Evolutionary conservation across 2,329 filamentous ascomycete genomes (phyloP), one percentile per base, ranked within the genome.

Genomic region (Tolypocladium tundrense): DNA sequence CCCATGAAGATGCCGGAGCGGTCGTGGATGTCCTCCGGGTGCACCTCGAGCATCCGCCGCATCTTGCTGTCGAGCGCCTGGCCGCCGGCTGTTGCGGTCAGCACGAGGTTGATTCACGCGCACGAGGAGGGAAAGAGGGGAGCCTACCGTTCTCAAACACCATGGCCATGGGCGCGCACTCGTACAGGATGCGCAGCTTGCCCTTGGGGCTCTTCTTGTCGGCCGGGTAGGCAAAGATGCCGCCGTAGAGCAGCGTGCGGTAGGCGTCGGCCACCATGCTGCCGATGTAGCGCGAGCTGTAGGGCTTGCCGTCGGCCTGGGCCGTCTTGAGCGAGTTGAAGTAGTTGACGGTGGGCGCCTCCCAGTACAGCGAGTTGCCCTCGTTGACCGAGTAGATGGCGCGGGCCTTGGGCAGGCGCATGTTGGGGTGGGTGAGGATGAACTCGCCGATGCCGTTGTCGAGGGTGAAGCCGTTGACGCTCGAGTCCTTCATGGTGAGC

Each of bases 191-290:
- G 64, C 94, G 84, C 65, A 99, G 83, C 81, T 99, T 99, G 66
- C 94, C 94, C 85, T 97, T 99, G 63, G 92, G 91, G 70, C 88
- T 96, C 86, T 99, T 97, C 80, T 92, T 95, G 71, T 99, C 94
- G 16, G 93, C 90, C 0, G 94, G 94, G 72, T 99, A 99, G 51
- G 94, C 94, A 73, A 99, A 99, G 70, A 99, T 89, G 64, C 94
- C 94, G 60, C 94, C 94, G 72, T 99, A 99, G 59, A 97, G 76
- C 63, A 99, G 76, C 16, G 94, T 99, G 54, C 94, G 87, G 77
- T 99, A 99, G 16, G 94, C 94, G 73, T 99, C 94, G 50, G 94
- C 94, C 59, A 99, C 94, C 94, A 99, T 99, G 79, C 86, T 90
- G 59, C 93, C 93, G 66, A 99, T 99, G 75, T 99, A 99, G 67